phyloP scores from a whole-genome alignment of 768 basidiomycete genomes.

The Strobilomyces echinocephalus region DNA sequence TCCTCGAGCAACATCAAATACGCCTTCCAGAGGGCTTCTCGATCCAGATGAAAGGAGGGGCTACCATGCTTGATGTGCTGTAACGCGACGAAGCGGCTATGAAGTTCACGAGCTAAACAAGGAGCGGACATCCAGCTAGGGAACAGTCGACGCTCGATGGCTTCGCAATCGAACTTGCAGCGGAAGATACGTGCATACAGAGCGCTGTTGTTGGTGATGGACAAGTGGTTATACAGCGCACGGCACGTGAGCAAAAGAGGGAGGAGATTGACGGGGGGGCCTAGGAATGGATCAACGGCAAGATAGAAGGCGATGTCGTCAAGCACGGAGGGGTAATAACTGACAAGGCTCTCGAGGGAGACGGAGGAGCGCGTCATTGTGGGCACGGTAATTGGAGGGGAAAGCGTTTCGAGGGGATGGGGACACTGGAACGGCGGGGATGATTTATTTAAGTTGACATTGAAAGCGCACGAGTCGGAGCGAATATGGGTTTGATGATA shows the following conservation, averaged over 20 bases:
- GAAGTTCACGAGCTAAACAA: constrained; percentile 41
- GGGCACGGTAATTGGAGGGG: background rate
- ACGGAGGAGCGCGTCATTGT: constrained; percentile 5
- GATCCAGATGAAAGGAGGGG: constrained; percentile 12
- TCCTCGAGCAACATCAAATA: constrained; percentile 54
- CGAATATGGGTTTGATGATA: constrained; percentile 34
- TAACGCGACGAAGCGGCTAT: constrained; percentile 38
- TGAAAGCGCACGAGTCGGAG: constrained; percentile 26
- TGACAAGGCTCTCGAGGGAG: constrained; percentile 19
- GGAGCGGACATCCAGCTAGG: constrained; percentile 34
- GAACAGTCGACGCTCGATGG: constrained; percentile 37
- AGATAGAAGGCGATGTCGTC: constrained; percentile 42
- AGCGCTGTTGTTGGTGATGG: constrained; percentile 31
- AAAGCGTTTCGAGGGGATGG: constrained; percentile 3
- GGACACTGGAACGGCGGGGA: constrained; percentile 7
- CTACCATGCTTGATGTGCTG: constrained; percentile 36
- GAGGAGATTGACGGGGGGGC: constrained; percentile 40
- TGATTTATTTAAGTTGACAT: constrained; percentile 26
- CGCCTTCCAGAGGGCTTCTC: constrained; percentile 49
- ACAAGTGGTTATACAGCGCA: constrained; percentile 33
- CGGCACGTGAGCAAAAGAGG: constrained; percentile 38
- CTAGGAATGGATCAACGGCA: constrained; percentile 34
- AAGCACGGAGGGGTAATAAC: constrained; percentile 16
- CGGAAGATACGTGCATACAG: constrained; percentile 44
- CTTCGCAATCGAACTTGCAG: constrained; percentile 41